Conservation (phyloP, 139 green algal genomes). For the Coelastrella sp. region DNA sequence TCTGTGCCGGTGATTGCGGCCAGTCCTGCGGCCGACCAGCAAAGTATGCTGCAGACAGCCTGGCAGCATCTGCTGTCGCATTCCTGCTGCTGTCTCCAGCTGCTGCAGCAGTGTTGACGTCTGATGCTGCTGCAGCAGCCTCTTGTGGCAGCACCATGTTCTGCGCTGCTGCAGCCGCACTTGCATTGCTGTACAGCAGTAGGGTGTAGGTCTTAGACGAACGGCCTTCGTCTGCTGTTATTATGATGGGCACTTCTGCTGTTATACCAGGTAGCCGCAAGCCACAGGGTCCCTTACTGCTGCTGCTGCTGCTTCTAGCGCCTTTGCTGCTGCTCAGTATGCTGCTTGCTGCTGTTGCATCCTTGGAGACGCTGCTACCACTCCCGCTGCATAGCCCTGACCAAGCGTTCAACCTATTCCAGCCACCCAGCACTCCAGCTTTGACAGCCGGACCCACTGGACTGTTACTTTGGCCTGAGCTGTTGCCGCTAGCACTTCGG, state of each 20-base stretch:
- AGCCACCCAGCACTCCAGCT: neutral
- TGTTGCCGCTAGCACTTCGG: neutral
- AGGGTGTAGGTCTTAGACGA: slow-evolving; percentile 47
- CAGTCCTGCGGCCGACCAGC: slow-evolving; percentile 4
- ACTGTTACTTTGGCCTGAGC: neutral
- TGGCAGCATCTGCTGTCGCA: neutral
- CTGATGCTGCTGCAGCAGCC: slow-evolving; percentile 23
- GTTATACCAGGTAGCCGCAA: slow-evolving; percentile 23
- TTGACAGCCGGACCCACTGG: neutral
- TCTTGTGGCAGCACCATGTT: slow-evolving; percentile 20
- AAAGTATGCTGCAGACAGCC: slow-evolving; percentile 17
- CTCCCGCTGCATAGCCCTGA: neutral
- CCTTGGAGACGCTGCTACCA: neutral
- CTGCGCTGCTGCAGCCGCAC: slow-evolving; percentile 9
- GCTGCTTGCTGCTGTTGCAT: slow-evolving; percentile 18
- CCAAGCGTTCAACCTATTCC: neutral
- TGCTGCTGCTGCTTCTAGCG: slow-evolving; percentile 2
- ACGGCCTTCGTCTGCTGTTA: slow-evolving; percentile 45
- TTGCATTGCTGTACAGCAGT: slow-evolving; percentile 46
- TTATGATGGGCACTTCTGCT: slow-evolving; percentile 46
- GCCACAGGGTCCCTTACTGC: neutral
- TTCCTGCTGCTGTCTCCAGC: slow-evolving; percentile 2
- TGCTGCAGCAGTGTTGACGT: neutral
- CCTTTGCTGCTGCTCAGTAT: neutral
- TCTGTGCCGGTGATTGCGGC: slow-evolving; percentile 47